Conservation (phyloP, 345 rosid species). For the Rhizophora apiculata region DNA sequence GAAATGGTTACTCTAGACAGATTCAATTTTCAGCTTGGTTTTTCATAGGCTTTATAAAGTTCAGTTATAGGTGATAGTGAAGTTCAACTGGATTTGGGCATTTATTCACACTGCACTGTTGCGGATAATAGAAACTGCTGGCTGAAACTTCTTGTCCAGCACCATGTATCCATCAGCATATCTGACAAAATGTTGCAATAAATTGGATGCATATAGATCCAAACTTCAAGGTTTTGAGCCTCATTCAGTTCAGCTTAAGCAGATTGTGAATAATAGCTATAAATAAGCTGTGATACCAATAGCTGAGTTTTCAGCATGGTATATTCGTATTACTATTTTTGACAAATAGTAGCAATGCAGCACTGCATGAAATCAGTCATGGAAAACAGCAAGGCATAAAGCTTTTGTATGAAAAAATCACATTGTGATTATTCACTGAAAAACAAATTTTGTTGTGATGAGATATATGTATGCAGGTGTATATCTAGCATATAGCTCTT, state of each 20-base stretch:
- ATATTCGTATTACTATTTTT: background rate
- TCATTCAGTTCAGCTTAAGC: no score
- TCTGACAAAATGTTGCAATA: background rate
- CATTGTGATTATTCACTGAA: no score
- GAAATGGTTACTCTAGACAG: background rate
- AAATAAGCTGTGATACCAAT: background rate
- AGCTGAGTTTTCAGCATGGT: background rate
- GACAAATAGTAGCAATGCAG: background rate
- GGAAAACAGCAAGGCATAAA: background rate
- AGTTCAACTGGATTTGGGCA: background rate
- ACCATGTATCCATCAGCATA: background rate
- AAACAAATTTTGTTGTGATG: no score
- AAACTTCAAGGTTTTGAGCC: background rate
- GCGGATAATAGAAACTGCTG: background rate
- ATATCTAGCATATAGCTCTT: no score
- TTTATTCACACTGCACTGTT: background rate
- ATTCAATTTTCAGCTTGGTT: background rate
- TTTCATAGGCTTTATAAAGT: constrained; percentile 1
- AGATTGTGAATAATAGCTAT: no score
- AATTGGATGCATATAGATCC: background rate
- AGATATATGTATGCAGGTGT: no score
- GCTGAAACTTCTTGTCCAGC: background rate
- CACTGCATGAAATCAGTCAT: background rate
- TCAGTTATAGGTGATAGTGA: background rate
- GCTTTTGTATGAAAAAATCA: background rate